A percentile compares a stretch with the other conserved stretches of the same genome.
phyloP scores from a whole-genome alignment of 1,284 basidiomycete species.

The Cystobasidium sp. region DNA sequence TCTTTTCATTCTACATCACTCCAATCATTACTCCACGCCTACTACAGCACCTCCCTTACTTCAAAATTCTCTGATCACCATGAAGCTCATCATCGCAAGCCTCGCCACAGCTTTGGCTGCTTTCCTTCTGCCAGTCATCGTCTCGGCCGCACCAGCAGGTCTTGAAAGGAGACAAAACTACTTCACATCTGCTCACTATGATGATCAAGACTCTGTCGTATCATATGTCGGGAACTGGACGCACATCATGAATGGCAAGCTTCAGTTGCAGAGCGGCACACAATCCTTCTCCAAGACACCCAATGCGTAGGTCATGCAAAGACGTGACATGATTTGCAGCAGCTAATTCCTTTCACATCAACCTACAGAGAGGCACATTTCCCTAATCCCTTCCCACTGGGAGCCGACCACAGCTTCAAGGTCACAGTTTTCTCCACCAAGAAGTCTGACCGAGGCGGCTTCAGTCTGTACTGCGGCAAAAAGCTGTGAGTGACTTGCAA shows the following conservation, averaged over 20 bases:
- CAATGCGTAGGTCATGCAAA: not conserved
- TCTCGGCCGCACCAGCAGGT: not conserved
- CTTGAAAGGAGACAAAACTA: constrained; percentile 1
- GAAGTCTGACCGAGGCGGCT: constrained; percentile 13
- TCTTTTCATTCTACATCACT: not conserved
- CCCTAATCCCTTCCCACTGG: not conserved
- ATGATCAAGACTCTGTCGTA: constrained; percentile 14
- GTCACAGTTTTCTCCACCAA: constrained; percentile 19
- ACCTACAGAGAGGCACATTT: not conserved
- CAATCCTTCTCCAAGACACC: not conserved
- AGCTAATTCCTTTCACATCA: not conserved
- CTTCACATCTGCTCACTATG: constrained; percentile 9
- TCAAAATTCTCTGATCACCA: not conserved
- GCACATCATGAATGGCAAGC: not conserved
- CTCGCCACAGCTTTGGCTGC: not conserved
- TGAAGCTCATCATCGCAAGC: constrained; percentile 2
- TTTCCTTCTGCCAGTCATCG: not conserved
- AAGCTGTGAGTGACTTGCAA: not conserved
- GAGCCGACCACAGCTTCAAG: not conserved
- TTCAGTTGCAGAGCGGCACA: constrained; percentile 2
- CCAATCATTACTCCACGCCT: not conserved
- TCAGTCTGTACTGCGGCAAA: constrained; percentile 10
- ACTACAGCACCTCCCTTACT: not conserved
- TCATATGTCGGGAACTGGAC: constrained; percentile 15
- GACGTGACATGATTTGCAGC: not conserved